These are phyloP conservation scores for Phytophthora pseudosyringae DNA, from an alignment of 352 stramenopile species.

Conservation along the genomic window DNA sequence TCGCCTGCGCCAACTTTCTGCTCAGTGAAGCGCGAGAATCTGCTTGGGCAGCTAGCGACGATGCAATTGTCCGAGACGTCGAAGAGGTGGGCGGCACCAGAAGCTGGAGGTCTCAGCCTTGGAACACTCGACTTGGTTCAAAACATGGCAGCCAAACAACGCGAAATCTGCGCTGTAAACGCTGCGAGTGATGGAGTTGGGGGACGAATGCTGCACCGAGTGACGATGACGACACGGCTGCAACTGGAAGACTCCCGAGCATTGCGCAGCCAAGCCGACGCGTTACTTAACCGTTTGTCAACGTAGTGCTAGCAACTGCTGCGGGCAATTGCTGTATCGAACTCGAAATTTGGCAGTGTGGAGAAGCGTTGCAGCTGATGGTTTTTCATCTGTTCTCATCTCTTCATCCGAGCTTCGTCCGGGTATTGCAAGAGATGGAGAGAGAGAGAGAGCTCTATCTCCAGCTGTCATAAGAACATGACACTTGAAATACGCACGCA, in stretches of 20 bases:
- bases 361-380: conserved; percentile 7
- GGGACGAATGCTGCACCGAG: conserved; percentile 14
- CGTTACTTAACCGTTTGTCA: conserved; percentile 3
- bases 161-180: conserved; percentile 3
- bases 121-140: conserved; percentile 25
- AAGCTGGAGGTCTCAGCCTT: conserved; percentile 7
- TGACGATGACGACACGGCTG: conserved; percentile 7
- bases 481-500: conserved; percentile 21
- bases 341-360: no score
- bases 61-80: conserved; percentile 9
- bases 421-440: conserved; percentile 1
- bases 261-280: conserved; percentile 21
- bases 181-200: neutral
- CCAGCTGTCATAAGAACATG: conserved; percentile 34
- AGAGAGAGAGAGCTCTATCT: conserved; percentile 7
- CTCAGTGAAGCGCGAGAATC: conserved; percentile 30
- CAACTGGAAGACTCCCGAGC: conserved; percentile 34
- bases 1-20: conserved; percentile 33
- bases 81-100: conserved; percentile 7
- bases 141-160: conserved; percentile 15
- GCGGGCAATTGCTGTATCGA: no score
- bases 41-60: conserved; percentile 38
- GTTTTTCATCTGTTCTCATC: conserved; percentile 23
- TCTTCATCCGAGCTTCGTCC: conserved; percentile 10
- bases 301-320: neutral